Base-by-base conservation (phyloP, 305 asterid species). In the Petunia hybrid region DNA sequence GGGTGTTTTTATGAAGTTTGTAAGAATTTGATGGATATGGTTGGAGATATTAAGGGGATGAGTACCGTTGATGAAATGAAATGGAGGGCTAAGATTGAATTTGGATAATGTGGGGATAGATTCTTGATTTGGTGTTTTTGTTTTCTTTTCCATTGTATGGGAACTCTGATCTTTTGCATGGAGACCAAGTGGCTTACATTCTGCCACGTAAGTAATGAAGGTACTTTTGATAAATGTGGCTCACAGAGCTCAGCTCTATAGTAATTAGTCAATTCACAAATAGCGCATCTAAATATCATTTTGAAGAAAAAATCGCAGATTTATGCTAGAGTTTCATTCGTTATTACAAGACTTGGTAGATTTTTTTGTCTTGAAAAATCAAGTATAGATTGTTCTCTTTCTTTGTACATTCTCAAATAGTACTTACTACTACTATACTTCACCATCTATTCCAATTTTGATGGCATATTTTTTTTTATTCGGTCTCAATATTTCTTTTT, bases 21-120 rank as follows among this genome's bases (percentile, higher is more conserved):
- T 36, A 68, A 77, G 40, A 51, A 56, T 84, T 84, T 82, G 77
- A 56, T 60, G 96, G 97, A 94, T 92, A 92, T 92, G 93, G 97
- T 90, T 89, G 8, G 85, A 80, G 86, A 95, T 91, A 89, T 84
- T 78, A 84, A 64, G 84, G 82, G 16, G 81, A 10, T 64, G 80
- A 63, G 48, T 67, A 66, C 83, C 94, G 93, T 91, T 22, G 87
- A 89, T 91, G 85, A 69, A 42, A 3, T 64, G 63, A 41, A 43
- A 84, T 57, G 84, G 84, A 91, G 65, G 94, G 95, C 5, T 87
- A 46, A 1, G 91, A 91, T 89, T 87, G 43, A 67, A 78, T 90
- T 64, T 85, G 87, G 98, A 92, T 92, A 94, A 90, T 75, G 82
- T 76, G 80, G 57, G 57, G 70, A 38, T 12, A 74, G 88, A 85